phyloP scores from a whole-genome alignment of 2,329 filamentous ascomycete species.

The Pezicula carpinea region DNA sequence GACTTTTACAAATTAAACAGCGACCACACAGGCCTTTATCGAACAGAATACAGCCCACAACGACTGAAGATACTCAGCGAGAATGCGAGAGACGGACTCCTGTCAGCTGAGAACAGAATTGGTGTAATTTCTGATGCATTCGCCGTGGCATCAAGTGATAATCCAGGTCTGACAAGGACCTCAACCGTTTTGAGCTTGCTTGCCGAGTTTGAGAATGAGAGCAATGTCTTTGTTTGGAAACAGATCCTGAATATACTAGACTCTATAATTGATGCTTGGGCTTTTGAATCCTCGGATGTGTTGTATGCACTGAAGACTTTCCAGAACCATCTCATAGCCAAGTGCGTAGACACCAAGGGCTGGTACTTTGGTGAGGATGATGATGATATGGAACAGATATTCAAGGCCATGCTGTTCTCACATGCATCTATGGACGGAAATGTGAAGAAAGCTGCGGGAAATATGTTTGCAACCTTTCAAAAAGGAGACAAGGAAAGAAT shows the following conservation, averaged over 20 bases:
- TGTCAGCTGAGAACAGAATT: conserved; percentile 64
- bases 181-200: conserved; percentile 4
- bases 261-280: conserved; percentile 9
- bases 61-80: conserved; percentile 61
- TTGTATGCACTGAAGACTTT: conserved; percentile 3
- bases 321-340: not conserved
- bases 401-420: conserved; percentile 9
- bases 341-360: not conserved
- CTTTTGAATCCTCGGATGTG: conserved; percentile 2
- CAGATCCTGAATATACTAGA: conserved; percentile 4
- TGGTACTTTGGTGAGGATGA: conserved; percentile 8
- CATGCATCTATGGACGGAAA: not conserved
- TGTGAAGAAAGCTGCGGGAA: conserved; percentile 4
- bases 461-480: conserved; percentile 9
- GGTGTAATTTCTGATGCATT: conserved; percentile 67
- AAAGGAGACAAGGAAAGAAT: conserved; percentile 9
- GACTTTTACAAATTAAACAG: conserved; percentile 70
- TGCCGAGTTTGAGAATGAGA: conserved; percentile 4
- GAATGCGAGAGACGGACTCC: conserved; percentile 39
- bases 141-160: conserved; percentile 43
- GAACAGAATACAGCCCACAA: conserved; percentile 60
- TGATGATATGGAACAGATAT: conserved; percentile 5
- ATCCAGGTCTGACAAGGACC: conserved; percentile 1
- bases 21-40: conserved; percentile 64
- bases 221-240: conserved; percentile 10